Percentiles rank a stretch among this genome's conserved stretches.
Conservation (phyloP, 495 filamentous ascomycete species). For the Pseudotulostoma volvatum region DNA sequence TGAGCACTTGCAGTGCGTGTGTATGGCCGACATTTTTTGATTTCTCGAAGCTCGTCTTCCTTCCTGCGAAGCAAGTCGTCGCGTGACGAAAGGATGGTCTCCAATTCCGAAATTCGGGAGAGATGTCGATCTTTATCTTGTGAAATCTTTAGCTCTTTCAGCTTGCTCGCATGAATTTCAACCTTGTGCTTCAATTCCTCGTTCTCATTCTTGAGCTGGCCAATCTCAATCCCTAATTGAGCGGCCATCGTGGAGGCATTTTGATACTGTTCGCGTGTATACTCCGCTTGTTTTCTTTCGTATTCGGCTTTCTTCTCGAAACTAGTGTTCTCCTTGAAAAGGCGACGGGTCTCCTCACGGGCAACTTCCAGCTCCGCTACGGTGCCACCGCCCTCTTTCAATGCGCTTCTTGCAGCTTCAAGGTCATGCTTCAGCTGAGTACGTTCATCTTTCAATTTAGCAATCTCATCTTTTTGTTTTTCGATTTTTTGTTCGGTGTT, state of each 20-base stretch:
- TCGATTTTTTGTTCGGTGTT: constrained; percentile 20
- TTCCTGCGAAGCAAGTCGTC: constrained; percentile 38
- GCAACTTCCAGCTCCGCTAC: constrained; percentile 31
- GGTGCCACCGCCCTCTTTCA: constrained; percentile 34
- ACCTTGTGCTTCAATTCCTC: constrained; percentile 34
- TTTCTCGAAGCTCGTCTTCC: constrained; percentile 44
- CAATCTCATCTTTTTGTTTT: constrained; percentile 25
- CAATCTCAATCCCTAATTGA: constrained; percentile 34
- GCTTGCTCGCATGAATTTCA: constrained; percentile 29
- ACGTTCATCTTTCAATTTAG: constrained; percentile 33
- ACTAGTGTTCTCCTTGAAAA: constrained; percentile 23
- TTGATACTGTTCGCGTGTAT: constrained; percentile 46
- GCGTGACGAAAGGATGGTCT: constrained; percentile 19
- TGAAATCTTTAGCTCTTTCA: constrained; percentile 35
- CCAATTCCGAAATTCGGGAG: constrained; percentile 32
- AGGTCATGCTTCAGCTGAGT: constrained; percentile 33
- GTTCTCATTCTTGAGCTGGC: constrained; percentile 30
- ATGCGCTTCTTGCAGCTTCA: constrained; percentile 25
- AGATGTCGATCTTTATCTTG: constrained; percentile 22
- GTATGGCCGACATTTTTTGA: constrained; percentile 31
- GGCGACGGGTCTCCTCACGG: constrained; percentile 27
- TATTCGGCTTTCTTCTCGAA: constrained; percentile 32
- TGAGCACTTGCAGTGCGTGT: constrained; percentile 29
- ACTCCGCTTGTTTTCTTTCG: constrained; percentile 40
- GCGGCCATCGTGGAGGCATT: constrained; percentile 38